Evolutionary conservation across 768 basidiomycete species (phyloP).

Genomic region (Obba rivulosa): DNA sequence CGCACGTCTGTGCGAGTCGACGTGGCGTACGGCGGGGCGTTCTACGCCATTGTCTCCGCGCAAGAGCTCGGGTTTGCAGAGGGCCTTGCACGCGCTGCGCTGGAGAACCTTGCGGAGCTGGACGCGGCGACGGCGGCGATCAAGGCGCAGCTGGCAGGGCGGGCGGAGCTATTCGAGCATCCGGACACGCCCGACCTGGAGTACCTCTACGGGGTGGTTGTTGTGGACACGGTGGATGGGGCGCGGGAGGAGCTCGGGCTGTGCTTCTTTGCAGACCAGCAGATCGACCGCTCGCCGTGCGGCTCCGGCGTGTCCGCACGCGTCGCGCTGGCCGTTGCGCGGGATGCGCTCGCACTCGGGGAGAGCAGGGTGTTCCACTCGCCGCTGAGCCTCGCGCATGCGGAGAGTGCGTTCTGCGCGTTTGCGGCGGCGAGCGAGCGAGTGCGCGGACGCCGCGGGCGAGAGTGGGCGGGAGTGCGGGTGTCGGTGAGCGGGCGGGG

Average conservation of each 20-base stretch:
- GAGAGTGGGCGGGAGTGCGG: constrained; percentile 6
- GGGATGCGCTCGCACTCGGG: constrained; percentile 22
- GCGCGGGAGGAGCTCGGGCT: constrained; percentile 18
- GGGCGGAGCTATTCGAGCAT: constrained; percentile 23
- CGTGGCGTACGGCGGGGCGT: constrained; percentile 35
- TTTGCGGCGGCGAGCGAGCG: constrained; percentile 17
- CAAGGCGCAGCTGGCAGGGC: constrained; percentile 19
- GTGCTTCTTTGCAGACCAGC: constrained; percentile 35
- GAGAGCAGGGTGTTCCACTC: constrained; percentile 30
- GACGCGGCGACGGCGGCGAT: constrained; percentile 26
- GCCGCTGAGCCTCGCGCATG: constrained; percentile 21
- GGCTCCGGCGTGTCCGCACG: constrained; percentile 36
- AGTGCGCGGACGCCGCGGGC: constrained; percentile 10
- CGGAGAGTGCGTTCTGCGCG: constrained; percentile 21
- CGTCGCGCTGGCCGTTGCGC: constrained; percentile 30
- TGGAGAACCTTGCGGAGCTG: constrained; percentile 17
- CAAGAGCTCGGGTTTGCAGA: constrained; percentile 29
- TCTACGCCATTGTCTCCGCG: constrained; percentile 33
- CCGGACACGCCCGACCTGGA: constrained; percentile 28
- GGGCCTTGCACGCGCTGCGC: constrained; percentile 12
- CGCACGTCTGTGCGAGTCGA: constrained; percentile 23
- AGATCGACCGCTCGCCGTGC: constrained; percentile 35
- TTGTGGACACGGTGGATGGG: constrained; percentile 22
- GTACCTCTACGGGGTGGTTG: constrained; percentile 34
- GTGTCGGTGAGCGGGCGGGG: constrained; percentile 28